Percentiles rank a stretch among this genome's conserved stretches.
Evolutionary conservation across 208 protist species (phyloP).

Genomic region (Strigomonas oncopelti): DNA sequence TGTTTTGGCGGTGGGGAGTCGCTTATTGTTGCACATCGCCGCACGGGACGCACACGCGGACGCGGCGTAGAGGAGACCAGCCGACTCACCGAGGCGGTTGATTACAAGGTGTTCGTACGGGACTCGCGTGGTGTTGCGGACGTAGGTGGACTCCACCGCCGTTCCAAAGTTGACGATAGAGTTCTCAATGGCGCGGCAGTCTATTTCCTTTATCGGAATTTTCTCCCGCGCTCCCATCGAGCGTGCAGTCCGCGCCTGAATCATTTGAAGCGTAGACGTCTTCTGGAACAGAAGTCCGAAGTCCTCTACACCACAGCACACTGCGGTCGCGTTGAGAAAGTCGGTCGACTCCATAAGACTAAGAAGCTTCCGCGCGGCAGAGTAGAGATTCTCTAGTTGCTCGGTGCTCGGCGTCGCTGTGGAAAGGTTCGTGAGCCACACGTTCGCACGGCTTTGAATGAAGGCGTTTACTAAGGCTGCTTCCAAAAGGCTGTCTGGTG

Average conservation of each 20-base stretch:
- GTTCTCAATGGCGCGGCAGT: conserved; percentile 61
- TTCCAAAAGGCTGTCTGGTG: conserved; percentile 80
- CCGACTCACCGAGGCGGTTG: conserved; percentile 79
- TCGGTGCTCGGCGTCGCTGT: conserved; percentile 49
- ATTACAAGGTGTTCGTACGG: conserved; percentile 73
- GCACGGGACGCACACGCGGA: conserved; percentile 79
- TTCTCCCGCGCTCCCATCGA: conserved; percentile 57
- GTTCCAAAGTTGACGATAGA: conserved; percentile 78
- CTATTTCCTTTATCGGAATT: conserved; percentile 66
- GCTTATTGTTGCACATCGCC: conserved; percentile 65
- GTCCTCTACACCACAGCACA: conserved; percentile 82
- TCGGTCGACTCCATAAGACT: conserved; percentile 66
- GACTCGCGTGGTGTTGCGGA: conserved; percentile 64
- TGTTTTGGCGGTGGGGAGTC: conserved; percentile 53
- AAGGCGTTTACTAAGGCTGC: conserved; percentile 62
- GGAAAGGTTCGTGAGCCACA: conserved; percentile 59
- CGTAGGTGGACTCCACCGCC: conserved; percentile 78
- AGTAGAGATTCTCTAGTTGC: conserved; percentile 47
- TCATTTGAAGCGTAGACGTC: conserved; percentile 78
- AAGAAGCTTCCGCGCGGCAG: conserved; percentile 40
- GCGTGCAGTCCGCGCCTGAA: conserved; percentile 63
- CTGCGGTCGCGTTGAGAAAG: conserved; percentile 73
- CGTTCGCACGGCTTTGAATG: conserved; percentile 46
- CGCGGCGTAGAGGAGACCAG: conserved; percentile 69
- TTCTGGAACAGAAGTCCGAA: conserved; percentile 81